Percentiles rank a stretch among this genome's conserved stretches.
Conservation (phyloP, 1,139 yeast species). For the Lodderomyces metapsilosis region DNA sequence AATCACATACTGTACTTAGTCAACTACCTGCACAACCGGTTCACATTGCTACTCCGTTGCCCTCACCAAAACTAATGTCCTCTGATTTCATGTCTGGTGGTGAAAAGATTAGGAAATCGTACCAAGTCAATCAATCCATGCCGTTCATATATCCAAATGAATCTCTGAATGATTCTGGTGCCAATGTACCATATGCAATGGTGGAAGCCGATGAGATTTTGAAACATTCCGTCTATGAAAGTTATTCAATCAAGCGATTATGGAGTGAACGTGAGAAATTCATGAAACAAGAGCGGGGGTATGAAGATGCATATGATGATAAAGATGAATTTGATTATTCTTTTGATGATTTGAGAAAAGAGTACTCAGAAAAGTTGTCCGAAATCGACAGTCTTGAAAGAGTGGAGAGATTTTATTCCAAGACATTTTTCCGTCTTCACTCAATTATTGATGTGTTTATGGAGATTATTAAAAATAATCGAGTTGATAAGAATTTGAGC, state of each 20-base stretch:
- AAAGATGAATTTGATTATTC: constrained; percentile 22
- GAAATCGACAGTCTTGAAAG: constrained; percentile 49
- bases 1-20: constrained; percentile 52
- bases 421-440: constrained; percentile 53
- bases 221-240: constrained; percentile 59
- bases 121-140: constrained; percentile 74
- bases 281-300: constrained; percentile 77
- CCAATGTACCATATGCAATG: constrained; percentile 65
- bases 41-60: constrained; percentile 87
- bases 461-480: constrained; percentile 57
- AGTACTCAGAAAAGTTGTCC: constrained; percentile 29
- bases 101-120: constrained; percentile 67
- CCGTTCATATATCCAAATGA: constrained; percentile 72
- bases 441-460: constrained; percentile 64
- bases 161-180: constrained; percentile 20
- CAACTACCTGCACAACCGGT: constrained; percentile 62
- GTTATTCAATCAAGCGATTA: constrained; percentile 63
- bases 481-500: constrained; percentile 34
- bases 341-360: constrained; percentile 15
- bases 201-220: constrained; percentile 70
- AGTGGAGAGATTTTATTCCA: constrained; percentile 60
- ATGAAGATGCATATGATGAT: constrained; percentile 30
- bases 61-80: constrained; percentile 78
- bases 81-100: constrained; percentile 55
- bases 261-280: constrained; percentile 72